Evolutionary conservation across 1,284 basidiomycete genomes (phyloP).

Genomic region (Neonothopanus nambi): DNA sequence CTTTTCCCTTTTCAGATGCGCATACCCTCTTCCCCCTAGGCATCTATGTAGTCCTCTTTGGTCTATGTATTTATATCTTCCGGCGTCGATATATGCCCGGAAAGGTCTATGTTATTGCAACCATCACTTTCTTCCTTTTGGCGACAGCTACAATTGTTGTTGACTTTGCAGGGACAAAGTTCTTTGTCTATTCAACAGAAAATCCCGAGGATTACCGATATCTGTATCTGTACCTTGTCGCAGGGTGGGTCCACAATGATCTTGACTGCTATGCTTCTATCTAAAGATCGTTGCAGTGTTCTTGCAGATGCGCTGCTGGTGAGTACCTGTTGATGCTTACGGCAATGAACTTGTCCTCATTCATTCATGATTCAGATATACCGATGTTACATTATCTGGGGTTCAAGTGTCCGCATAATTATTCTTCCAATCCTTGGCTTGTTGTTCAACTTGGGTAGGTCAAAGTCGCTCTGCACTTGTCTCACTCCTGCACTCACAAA

Average conservation of each 20-base stretch:
- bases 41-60: conserved; percentile 1
- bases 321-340: neutral
- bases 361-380: neutral
- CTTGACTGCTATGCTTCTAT: neutral
- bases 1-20: neutral
- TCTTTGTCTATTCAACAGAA: neutral
- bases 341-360: neutral
- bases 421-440: neutral
- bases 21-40: neutral
- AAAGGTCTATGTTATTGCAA: conserved; percentile 1
- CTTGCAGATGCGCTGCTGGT: neutral
- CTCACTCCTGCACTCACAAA: neutral
- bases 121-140: neutral
- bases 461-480: neutral
- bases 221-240: neutral
- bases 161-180: neutral
- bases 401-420: neutral
- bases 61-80: conserved; percentile 3
- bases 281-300: neutral
- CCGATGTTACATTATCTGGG: conserved; percentile 7
- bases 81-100: neutral
- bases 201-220: neutral
- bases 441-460: neutral
- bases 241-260: neutral
- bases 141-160: neutral